Conservation (phyloP, 2,329 filamentous ascomycete genomes). For the Furcasterigmium furcatum region DNA sequence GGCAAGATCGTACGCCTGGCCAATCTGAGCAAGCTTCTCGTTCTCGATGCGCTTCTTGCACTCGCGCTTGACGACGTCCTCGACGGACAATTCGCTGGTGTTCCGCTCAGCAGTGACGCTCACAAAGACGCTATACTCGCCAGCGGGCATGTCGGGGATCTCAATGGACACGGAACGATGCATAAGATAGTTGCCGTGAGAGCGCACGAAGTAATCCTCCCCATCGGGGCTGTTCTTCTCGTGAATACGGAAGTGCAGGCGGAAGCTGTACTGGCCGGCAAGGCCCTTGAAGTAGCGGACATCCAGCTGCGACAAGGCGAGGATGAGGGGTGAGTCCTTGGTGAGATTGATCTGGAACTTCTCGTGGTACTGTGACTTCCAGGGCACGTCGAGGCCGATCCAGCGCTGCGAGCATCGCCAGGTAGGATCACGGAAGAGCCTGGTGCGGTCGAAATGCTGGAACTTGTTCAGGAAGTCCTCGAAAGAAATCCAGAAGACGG, state of each 20-base stretch:
- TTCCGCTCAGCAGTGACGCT: slow-evolving; percentile 50
- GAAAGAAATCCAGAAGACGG: slow-evolving; percentile 63
- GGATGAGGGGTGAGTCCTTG: slow-evolving; percentile 53
- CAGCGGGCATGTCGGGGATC: slow-evolving; percentile 50
- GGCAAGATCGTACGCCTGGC: slow-evolving; percentile 56
- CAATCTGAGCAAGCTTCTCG: slow-evolving; percentile 56
- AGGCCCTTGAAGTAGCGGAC: slow-evolving; percentile 60
- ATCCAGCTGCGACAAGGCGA: slow-evolving; percentile 61
- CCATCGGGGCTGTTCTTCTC: slow-evolving; percentile 44
- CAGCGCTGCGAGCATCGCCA: slow-evolving; percentile 59
- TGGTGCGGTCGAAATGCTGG: slow-evolving; percentile 57
- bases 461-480: slow-evolving; percentile 61
- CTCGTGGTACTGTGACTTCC: slow-evolving; percentile 59
- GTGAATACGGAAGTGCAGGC: slow-evolving; percentile 49
- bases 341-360: slow-evolving; percentile 57
- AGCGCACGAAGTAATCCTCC: slow-evolving; percentile 58
- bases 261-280: slow-evolving; percentile 53
- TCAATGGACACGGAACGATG: slow-evolving; percentile 56
- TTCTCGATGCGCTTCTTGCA: slow-evolving; percentile 45
- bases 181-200: slow-evolving; percentile 57
- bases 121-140: slow-evolving; percentile 55
- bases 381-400: slow-evolving; percentile 60
- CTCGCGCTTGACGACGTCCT: slow-evolving; percentile 54
- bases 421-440: slow-evolving; percentile 55
- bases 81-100: slow-evolving; percentile 38